Conservation (phyloP, 2,329 filamentous ascomycete genomes). For the Nannizziopsis barbatae region DNA sequence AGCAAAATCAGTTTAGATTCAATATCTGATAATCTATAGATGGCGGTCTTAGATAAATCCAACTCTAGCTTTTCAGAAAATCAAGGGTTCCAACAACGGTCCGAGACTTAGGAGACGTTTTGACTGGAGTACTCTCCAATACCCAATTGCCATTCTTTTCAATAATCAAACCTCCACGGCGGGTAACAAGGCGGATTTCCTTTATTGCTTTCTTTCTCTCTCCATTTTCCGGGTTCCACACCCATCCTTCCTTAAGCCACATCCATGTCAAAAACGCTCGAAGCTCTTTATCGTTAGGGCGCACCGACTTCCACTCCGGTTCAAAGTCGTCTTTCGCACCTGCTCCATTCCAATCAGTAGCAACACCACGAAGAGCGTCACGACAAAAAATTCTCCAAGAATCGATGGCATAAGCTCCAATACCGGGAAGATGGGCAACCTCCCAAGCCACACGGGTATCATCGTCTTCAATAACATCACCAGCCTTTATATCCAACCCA, state of each 20-base stretch:
- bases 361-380: constrained; percentile 58
- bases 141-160: constrained; percentile 32
- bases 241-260: constrained; percentile 78
- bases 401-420: constrained; percentile 70
- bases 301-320: constrained; percentile 82
- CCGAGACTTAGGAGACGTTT: background rate
- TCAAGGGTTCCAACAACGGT: background rate
- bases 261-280: constrained; percentile 77
- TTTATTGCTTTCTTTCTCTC: constrained; percentile 32
- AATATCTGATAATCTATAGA: too few relatives aligned
- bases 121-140: constrained; percentile 18
- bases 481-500: constrained; percentile 39
- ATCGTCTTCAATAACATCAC: constrained; percentile 40
- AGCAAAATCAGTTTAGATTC: too few relatives aligned
- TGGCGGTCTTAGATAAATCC: too few relatives aligned
- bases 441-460: constrained; percentile 57
- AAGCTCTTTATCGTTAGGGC: constrained; percentile 79
- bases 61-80: too few relatives aligned
- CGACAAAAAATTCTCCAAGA: constrained; percentile 92
- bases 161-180: constrained; percentile 32
- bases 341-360: constrained; percentile 54
- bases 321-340: constrained; percentile 47
- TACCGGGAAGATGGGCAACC: constrained; percentile 68
- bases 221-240: constrained; percentile 66
- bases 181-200: constrained; percentile 30